A percentile compares a stretch with the other conserved stretches of the same genome.
Evolutionary conservation across 345 rosid genomes (phyloP).

Genomic region (Citropsis articulata): DNA sequence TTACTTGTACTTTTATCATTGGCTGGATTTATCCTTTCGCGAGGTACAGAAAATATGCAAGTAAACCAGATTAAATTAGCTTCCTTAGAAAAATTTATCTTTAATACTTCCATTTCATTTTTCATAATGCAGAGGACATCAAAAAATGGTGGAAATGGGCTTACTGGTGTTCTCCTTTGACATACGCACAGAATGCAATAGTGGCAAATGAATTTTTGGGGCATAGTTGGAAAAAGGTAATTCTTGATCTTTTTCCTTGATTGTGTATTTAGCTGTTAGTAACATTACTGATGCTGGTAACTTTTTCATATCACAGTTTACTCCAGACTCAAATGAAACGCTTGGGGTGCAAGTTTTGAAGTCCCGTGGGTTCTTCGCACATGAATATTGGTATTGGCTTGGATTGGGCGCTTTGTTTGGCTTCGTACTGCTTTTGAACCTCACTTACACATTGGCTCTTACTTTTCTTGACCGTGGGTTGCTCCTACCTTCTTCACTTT

Average conservation of each 20-base stretch:
- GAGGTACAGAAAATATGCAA: slow-evolving; percentile 10
- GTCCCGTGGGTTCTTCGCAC: slow-evolving; percentile 38
- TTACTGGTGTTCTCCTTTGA: slow-evolving; percentile 57
- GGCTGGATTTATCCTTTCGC: slow-evolving; percentile 45
- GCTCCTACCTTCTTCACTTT: slow-evolving; percentile 16
- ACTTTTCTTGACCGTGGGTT: slow-evolving; percentile 39
- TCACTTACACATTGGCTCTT: slow-evolving; percentile 33
- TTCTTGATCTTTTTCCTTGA: not conserved
- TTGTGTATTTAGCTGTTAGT: not conserved
- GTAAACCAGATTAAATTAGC: not conserved
- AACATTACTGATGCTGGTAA: not conserved
- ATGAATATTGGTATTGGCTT: slow-evolving; percentile 54
- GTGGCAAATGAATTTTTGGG: slow-evolving; percentile 50
- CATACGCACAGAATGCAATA: slow-evolving; percentile 61
- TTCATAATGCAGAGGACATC: slow-evolving; percentile 38
- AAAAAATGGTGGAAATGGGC: slow-evolving; percentile 68
- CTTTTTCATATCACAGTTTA: not conserved
- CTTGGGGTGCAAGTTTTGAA: slow-evolving; percentile 45
- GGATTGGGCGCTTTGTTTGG: slow-evolving; percentile 42
- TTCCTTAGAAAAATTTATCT: not conserved
- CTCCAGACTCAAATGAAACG: slow-evolving; percentile 18
- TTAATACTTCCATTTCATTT: not conserved
- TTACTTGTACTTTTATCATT: slow-evolving; percentile 38
- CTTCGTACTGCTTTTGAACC: slow-evolving; percentile 38
- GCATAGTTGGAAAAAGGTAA: slow-evolving; percentile 50